These are phyloP conservation scores for Leccinellum luteum DNA, from an alignment of 768 basidiomycete species.

Conservation along the genomic window DNA sequence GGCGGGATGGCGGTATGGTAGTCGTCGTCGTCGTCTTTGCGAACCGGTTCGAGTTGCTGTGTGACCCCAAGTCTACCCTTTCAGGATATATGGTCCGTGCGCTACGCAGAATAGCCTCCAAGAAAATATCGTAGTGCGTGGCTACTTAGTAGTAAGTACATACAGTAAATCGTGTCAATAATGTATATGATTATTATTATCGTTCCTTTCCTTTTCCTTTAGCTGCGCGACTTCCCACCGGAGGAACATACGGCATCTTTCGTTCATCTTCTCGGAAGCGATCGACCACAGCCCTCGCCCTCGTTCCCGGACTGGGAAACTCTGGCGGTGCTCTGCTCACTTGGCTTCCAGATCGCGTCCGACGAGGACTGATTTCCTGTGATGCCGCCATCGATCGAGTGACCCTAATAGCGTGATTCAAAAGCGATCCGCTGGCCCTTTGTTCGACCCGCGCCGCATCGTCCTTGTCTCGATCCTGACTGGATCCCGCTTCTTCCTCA, in stretches of 20 bases:
- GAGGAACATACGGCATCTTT: conserved; percentile 8
- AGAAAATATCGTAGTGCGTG: too few relatives aligned
- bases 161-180: too few relatives aligned
- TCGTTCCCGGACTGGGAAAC: conserved; percentile 19
- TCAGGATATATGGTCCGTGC: conserved; percentile 16
- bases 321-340: not conserved
- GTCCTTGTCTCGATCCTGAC: not conserved
- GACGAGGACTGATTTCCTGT: conserved; percentile 3
- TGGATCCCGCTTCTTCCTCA: not conserved
- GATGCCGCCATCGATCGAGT: conserved; percentile 10
- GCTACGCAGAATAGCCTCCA: not conserved
- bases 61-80: not conserved
- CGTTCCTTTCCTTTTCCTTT: not conserved
- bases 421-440: conserved; percentile 12
- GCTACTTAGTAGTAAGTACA: too few relatives aligned
- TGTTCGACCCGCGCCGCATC: conserved; percentile 14
- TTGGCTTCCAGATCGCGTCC: conserved; percentile 6
- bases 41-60: not conserved
- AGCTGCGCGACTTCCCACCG: conserved; percentile 17
- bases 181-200: too few relatives aligned
- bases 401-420: not conserved
- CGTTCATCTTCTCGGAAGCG: conserved; percentile 6
- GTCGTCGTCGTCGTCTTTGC: not conserved
- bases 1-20: not conserved
- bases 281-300: conserved; percentile 11